These are phyloP conservation scores for Babesia microti DNA, from an alignment of 169 alveolate genomes.

Conservation along the genomic window DNA sequence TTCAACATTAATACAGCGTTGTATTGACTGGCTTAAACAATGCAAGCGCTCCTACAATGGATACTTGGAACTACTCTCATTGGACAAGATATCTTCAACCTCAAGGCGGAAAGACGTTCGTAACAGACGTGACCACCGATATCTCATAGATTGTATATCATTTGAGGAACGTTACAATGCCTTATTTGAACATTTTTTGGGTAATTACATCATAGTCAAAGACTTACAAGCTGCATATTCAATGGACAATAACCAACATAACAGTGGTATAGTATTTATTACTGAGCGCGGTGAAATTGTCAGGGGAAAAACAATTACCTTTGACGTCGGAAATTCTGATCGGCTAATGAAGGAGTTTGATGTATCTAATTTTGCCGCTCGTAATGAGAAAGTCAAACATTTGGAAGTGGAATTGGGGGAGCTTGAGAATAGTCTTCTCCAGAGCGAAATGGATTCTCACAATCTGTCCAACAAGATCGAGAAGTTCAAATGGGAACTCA, in stretches of 20 bases:
- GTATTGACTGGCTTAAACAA: no score
- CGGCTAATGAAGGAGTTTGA: constrained; percentile 46
- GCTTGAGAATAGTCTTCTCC: constrained; percentile 3
- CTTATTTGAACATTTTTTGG: constrained; percentile 33
- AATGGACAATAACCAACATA: no score
- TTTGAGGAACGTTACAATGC: constrained; percentile 6
- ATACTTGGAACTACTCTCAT: no score
- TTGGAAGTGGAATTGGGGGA: constrained; percentile 24
- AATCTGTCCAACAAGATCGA: constrained; percentile 5
- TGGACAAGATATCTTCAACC: no score
- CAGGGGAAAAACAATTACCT: not conserved
- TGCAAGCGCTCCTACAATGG: no score
- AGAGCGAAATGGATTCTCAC: constrained; percentile 3
- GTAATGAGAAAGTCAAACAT: constrained; percentile 6
- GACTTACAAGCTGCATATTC: constrained; percentile 42
- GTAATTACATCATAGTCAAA: constrained; percentile 30
- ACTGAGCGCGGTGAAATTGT: not conserved
- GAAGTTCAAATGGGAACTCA: constrained; percentile 14
- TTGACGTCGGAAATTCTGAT: constrained; percentile 25
- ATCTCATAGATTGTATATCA: constrained; percentile 28
- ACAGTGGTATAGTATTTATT: not conserved
- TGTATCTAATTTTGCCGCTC: constrained; percentile 19
- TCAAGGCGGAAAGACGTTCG: constrained; percentile 4
- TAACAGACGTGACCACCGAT: constrained; percentile 8
- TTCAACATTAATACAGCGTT: no score